phyloP scores from a whole-genome alignment of 345 rosid genomes.

The Salix purpurea region DNA sequence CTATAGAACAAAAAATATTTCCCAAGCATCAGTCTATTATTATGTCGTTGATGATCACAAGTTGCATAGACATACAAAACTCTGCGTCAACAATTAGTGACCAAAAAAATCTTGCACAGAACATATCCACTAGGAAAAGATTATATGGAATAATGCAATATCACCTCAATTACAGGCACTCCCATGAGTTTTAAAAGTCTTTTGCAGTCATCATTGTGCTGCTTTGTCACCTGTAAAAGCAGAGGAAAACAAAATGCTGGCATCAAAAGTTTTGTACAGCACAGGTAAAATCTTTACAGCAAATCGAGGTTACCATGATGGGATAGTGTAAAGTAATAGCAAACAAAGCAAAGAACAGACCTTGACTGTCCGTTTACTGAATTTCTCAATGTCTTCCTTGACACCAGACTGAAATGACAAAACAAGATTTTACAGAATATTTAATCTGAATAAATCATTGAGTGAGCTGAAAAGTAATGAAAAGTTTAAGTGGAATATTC shows the following conservation, averaged over 20 bases:
- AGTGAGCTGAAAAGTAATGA: background rate
- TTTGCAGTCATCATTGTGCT: constrained; percentile 92
- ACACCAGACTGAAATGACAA: constrained; percentile 51
- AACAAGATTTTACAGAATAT: background rate
- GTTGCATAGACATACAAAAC: background rate
- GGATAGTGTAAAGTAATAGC: background rate
- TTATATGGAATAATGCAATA: background rate
- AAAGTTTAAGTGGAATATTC: background rate
- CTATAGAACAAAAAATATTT: constrained; percentile 34
- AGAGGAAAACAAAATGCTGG: background rate
- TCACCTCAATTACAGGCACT: constrained; percentile 87
- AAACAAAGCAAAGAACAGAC: constrained; percentile 22
- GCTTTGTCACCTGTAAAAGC: constrained; percentile 65
- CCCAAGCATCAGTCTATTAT: constrained; percentile 1
- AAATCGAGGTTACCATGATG: background rate
- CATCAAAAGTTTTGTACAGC: background rate
- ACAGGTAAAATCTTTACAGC: background rate
- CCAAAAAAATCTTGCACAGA: background rate
- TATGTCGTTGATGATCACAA: background rate
- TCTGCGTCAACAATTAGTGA: background rate
- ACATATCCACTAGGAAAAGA: background rate
- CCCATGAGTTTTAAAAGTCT: constrained; percentile 83
- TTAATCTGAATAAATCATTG: background rate
- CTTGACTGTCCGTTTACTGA: constrained; percentile 90
- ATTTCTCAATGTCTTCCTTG: constrained; percentile 88